These are phyloP conservation scores for Trametes punicea DNA, from an alignment of 768 basidiomycete species.

Conservation along the genomic window DNA sequence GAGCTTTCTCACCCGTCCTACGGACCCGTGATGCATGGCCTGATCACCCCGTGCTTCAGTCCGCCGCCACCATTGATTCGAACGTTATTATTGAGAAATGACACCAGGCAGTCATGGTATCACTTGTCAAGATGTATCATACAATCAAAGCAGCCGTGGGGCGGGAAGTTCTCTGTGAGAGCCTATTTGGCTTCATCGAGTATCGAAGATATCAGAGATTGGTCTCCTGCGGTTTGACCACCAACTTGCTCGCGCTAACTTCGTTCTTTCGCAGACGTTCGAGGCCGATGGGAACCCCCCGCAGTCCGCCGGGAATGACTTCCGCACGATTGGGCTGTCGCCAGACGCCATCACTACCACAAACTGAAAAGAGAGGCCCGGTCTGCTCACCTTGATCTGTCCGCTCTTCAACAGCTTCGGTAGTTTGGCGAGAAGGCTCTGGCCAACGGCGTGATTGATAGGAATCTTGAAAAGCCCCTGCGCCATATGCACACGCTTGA, in stretches of 20 bases:
- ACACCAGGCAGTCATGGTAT: no score
- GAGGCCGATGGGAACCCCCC: constrained; percentile 36
- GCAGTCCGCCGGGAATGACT: constrained; percentile 39
- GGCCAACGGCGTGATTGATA: not conserved
- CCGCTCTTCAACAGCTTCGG: constrained; percentile 18
- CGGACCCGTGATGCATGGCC: no score
- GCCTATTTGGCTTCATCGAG: no score
- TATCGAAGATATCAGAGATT: no score
- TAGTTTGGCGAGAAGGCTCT: constrained; percentile 10
- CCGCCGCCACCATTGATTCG: no score
- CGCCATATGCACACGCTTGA: constrained; percentile 15
- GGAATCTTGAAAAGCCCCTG: not conserved
- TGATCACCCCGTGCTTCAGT: no score
- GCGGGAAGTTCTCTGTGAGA: no score
- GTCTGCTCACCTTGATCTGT: constrained; percentile 19
- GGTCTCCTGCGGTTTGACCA: constrained; percentile 41
- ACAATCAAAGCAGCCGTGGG: no score
- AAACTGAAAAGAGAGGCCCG: not conserved
- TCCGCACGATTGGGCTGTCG: constrained; percentile 43
- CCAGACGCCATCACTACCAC: not conserved
- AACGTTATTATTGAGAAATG: no score
- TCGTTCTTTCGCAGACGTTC: constrained; percentile 33
- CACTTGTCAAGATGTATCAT: no score
- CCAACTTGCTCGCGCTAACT: constrained; percentile 43
- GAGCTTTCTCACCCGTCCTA: no score